phyloP scores from a whole-genome alignment of 805 yeast species.

The Lachancea cidri region DNA sequence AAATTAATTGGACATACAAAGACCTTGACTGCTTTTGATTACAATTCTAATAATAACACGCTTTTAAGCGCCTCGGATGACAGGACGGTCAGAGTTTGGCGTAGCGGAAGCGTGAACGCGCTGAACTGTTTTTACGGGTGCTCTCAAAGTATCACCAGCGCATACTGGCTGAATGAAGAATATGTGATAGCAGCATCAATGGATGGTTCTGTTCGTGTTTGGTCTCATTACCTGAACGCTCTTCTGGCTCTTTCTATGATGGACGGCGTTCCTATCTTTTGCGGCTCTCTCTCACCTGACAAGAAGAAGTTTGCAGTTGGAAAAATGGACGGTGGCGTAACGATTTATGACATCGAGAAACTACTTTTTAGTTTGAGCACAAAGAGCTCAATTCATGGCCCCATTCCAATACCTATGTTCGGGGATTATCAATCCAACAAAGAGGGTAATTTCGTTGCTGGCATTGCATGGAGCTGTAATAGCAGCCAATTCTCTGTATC shows the following conservation, averaged over 20 bases:
- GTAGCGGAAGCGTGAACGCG: conserved; percentile 52
- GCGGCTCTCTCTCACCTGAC: conserved; percentile 49
- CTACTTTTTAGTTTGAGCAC: conserved; percentile 7
- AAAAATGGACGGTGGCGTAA: conserved; percentile 56
- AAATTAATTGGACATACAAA: conserved; percentile 60
- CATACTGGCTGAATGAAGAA: conserved; percentile 49
- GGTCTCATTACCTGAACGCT: conserved; percentile 44
- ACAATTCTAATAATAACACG: conserved; percentile 46
- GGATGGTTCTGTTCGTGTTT: conserved; percentile 65
- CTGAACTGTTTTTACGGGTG: conserved; percentile 48
- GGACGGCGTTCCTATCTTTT: conserved; percentile 52
- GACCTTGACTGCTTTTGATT: conserved; percentile 50
- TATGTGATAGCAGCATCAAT: conserved; percentile 51
- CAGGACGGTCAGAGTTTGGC: conserved; percentile 68
- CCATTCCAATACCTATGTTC: conserved; percentile 23
- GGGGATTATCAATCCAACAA: conserved; percentile 22
- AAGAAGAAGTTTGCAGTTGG: conserved; percentile 52
- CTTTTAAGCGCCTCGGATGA: conserved; percentile 80
- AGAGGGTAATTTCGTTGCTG: conserved; percentile 28
- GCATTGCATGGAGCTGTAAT: conserved; percentile 33
- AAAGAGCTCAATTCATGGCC: conserved; percentile 5
- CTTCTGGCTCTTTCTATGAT: conserved; percentile 29
- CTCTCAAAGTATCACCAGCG: conserved; percentile 49
- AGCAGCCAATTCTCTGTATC: conserved; percentile 29
- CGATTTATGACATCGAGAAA: conserved; percentile 43